Conservation (phyloP, 495 filamentous ascomycete genomes). For the Trichoderma asperelloides region DNA sequence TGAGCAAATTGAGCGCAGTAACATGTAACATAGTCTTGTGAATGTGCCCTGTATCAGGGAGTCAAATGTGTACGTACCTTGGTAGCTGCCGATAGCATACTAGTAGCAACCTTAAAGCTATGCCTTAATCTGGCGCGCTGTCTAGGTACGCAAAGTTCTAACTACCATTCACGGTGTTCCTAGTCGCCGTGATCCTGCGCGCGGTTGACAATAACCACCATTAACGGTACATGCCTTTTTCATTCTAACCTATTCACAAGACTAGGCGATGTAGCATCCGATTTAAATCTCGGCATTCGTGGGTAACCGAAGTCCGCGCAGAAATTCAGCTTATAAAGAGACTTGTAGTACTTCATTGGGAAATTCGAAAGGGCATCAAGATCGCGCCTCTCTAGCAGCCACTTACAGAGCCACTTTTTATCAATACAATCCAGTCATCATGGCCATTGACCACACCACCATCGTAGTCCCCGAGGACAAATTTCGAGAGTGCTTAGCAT, state of each 20-base stretch:
- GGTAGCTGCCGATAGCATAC: too few relatives aligned
- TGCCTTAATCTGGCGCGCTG: neutral
- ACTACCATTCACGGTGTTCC: neutral
- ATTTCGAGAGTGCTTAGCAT: slow-evolving; percentile 19
- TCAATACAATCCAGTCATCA: slow-evolving; percentile 5
- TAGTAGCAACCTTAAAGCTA: neutral
- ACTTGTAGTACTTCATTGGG: neutral
- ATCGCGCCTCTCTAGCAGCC: neutral
- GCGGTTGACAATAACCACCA: neutral
- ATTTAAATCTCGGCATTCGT: neutral
- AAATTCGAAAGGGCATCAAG: neutral
- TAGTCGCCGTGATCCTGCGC: neutral
- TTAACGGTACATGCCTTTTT: neutral
- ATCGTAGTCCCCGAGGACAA: slow-evolving; percentile 16
- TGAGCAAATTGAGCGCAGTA: neutral
- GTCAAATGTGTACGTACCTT: too few relatives aligned
- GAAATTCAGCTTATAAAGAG: neutral
- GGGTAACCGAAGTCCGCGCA: neutral
- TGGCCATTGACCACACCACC: slow-evolving; percentile 20
- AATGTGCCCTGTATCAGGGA: too few relatives aligned
- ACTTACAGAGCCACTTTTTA: neutral
- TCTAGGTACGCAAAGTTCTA: neutral
- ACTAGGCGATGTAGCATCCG: neutral
- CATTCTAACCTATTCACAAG: neutral
- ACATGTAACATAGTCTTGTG: too few relatives aligned